Evolutionary conservation across 148 eudicot species (phyloP).

Genomic region (Arctostaphylos glauca): DNA sequence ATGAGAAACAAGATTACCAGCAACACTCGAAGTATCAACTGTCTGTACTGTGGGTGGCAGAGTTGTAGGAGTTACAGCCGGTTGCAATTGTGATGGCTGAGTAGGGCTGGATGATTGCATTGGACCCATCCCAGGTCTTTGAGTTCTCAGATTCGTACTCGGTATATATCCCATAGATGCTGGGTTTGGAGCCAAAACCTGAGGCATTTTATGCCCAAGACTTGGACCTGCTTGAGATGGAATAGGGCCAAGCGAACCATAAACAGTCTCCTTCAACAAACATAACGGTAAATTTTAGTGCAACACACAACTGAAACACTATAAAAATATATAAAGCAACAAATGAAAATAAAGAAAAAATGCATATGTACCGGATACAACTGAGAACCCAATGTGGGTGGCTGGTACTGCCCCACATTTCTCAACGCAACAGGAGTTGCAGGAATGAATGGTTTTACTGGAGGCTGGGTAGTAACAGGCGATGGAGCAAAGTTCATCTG

Average conservation of each 20-base stretch:
- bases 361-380: constrained; percentile 58
- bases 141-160: constrained; percentile 48
- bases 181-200: constrained; percentile 49
- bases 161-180: constrained; percentile 68
- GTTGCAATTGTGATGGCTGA: constrained; percentile 50
- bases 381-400: constrained; percentile 80
- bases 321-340: neutral
- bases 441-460: constrained; percentile 72
- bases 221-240: constrained; percentile 48
- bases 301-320: neutral
- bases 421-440: constrained; percentile 57
- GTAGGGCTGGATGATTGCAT: constrained; percentile 76
- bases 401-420: constrained; percentile 83
- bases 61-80: constrained; percentile 64
- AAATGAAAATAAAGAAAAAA: neutral
- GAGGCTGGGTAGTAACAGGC: constrained; percentile 62
- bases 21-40: constrained; percentile 85
- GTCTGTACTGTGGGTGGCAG: constrained; percentile 92
- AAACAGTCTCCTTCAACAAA: constrained; percentile 44
- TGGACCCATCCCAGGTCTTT: constrained; percentile 65
- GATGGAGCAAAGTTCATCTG: constrained; percentile 61
- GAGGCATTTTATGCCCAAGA: constrained; percentile 63
- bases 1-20: constrained; percentile 49
- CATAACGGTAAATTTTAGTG: neutral
- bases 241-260: constrained; percentile 48